Evolutionary conservation across 2,329 filamentous ascomycete species (phyloP), one percentile per base, ranked within the genome.

Genomic region (Biscogniauxia marginata): DNA sequence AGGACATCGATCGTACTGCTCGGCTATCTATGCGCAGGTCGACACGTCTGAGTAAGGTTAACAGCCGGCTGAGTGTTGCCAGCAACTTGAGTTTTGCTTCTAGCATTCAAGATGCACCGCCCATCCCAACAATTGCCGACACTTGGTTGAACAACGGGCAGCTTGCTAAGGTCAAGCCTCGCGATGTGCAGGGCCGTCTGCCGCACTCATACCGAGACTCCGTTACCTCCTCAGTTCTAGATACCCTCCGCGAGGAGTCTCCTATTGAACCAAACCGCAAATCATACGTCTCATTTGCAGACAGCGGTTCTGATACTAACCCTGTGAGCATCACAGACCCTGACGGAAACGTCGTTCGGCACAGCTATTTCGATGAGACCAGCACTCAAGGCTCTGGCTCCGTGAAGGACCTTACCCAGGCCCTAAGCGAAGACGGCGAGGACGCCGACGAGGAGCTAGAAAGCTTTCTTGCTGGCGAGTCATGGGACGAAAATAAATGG

Each of bases 401-500:
- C 0, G 79, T 96, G 56, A 90, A 91, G 71, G 91, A 96, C 57
- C 81, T 97, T 51, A 91, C 88, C 55, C 86, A 95, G 68, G 90
- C 93, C 30, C 84, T 97, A 43, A 89, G 89, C 16, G 90, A 96
- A 65, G 93, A 98, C 67, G 93, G 92, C 30, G 93, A 97, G 70
- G 95, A 96, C 67, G 86, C 86, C 6, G 93, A 98, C 66, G 90
- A 93, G 68, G 93, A 95, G 66, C 81, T 98, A 20, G 86, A 89
- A 65, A 93, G 93, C 69, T 97, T 97, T 79, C 81, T 98, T 44
- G 87, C 91, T 30, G 91, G 91, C 62, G 91, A 97, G 70, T 96
- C 91, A 7, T 98, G 95, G 86, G 93, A 96, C 63, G 93, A 96
- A 61, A 90, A 93, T 77, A 96, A 96, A 74, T 99, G 96, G 90